Evolutionary conservation across 352 stramenopile species (phyloP).

Genomic region (Phytopythium delawarense): DNA sequence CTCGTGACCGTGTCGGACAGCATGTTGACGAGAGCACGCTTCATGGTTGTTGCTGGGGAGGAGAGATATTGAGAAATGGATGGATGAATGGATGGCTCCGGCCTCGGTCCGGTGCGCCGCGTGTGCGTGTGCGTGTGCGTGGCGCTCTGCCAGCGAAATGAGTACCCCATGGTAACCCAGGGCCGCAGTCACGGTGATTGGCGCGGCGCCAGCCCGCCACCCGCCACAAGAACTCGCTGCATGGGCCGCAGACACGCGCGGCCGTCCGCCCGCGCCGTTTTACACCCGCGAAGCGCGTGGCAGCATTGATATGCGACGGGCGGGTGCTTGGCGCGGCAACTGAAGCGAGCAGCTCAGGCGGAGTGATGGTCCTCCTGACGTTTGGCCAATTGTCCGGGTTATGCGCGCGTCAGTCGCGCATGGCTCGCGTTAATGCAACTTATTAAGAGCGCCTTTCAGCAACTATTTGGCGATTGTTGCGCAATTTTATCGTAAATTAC

Average conservation of each 20-base stretch:
- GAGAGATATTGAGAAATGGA: constrained; percentile 1
- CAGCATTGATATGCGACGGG: constrained; percentile 8
- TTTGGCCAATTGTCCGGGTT: not conserved
- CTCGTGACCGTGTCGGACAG: constrained; percentile 97
- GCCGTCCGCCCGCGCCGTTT: not conserved
- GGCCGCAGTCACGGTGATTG: not conserved
- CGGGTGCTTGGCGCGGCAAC: not conserved
- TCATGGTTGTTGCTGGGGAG: not conserved
- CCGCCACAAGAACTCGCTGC: constrained; percentile 5
- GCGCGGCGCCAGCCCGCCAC: not conserved
- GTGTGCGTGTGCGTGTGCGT: not conserved
- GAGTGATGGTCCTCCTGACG: not conserved
- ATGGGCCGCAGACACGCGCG: not conserved
- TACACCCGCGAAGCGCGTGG: not conserved
- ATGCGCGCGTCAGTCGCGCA: not conserved
- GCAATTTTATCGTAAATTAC: too few species aligned
- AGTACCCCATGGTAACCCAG: not conserved
- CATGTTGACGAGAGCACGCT: constrained; percentile 82
- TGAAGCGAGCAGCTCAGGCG: not conserved
- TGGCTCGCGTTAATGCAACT: too few species aligned
- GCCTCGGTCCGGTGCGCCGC: too few species aligned
- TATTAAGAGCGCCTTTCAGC: too few species aligned
- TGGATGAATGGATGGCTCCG: not conserved
- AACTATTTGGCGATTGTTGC: too few species aligned
- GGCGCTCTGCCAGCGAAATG: not conserved